Conservation (phyloP, 73 alveolate genomes). For the Uronychia binucleata region DNA sequence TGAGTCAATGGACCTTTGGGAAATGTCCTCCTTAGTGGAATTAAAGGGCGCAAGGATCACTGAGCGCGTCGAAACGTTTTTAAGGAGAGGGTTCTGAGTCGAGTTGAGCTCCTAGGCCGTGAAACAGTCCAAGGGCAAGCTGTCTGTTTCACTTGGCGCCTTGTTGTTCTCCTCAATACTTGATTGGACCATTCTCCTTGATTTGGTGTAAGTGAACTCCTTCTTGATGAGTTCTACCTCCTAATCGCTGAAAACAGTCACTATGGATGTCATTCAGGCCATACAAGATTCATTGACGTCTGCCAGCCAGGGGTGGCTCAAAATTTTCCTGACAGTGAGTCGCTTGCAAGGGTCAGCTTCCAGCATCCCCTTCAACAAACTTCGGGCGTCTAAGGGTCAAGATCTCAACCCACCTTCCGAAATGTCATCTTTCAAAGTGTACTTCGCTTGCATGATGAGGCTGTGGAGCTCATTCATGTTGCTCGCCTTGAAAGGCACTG, state of each 20-base stretch:
- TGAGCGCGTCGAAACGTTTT: constrained; percentile 60
- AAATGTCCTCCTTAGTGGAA: constrained; percentile 37
- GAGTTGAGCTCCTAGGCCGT: constrained; percentile 39
- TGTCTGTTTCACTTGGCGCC: constrained; percentile 12
- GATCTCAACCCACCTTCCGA: constrained; percentile 49
- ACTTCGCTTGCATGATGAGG: constrained; percentile 67
- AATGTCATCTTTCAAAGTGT: constrained; percentile 65
- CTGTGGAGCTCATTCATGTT: constrained; percentile 70
- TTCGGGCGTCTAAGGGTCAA: constrained; percentile 47
- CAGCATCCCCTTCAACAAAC: constrained; percentile 51
- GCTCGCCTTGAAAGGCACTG: constrained; percentile 84
- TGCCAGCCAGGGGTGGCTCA: constrained; percentile 81
- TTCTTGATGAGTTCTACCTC: constrained; percentile 33
- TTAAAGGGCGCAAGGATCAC: constrained; percentile 80
- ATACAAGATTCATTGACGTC: constrained; percentile 27
- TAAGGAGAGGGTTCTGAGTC: constrained; percentile 18
- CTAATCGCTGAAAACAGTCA: constrained; percentile 35
- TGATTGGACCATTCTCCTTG: constrained; percentile 14
- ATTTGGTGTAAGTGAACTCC: constrained; percentile 43
- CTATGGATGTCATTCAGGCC: constrained; percentile 10
- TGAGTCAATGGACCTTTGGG: not conserved
- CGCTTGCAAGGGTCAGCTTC: constrained; percentile 75
- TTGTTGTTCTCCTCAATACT: constrained; percentile 9
- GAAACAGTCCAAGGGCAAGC: constrained; percentile 49
- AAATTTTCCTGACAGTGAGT: constrained; percentile 66